These are phyloP conservation scores for Penicillium tannophilum DNA, from an alignment of 495 filamentous ascomycete species.

Conservation along the genomic window DNA sequence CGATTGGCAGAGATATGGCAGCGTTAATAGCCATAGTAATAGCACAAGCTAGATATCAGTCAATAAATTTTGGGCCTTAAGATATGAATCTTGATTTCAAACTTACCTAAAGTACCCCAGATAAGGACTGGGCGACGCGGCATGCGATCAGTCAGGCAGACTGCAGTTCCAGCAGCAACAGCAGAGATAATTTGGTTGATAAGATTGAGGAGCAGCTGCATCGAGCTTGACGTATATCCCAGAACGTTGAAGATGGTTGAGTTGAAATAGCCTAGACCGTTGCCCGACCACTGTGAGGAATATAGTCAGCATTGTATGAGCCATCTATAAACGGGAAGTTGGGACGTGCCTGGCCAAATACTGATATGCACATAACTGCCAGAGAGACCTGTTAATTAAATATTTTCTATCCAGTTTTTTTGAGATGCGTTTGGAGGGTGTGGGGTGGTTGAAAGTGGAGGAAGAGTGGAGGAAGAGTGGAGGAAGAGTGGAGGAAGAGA, in stretches of 20 bases:
- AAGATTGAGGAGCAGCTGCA: slow-evolving; percentile 62
- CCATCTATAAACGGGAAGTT: too few relatives aligned
- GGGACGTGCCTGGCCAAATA: too few relatives aligned
- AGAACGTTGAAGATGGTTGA: slow-evolving; percentile 40
- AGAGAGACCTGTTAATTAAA: too few relatives aligned
- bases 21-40: slow-evolving; percentile 48
- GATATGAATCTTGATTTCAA: background rate
- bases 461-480: too few relatives aligned
- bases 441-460: too few relatives aligned
- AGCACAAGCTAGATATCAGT: slow-evolving; percentile 39
- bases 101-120: slow-evolving; percentile 57
- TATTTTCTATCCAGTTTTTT: too few relatives aligned
- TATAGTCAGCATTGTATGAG: too few relatives aligned
- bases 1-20: slow-evolving; percentile 44
- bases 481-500: too few relatives aligned
- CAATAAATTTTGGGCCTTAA: background rate
- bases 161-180: slow-evolving; percentile 65
- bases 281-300: slow-evolving; percentile 43
- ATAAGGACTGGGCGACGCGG: slow-evolving; percentile 63
- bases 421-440: too few relatives aligned
- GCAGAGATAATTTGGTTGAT: slow-evolving; percentile 69
- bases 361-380: too few relatives aligned
- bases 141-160: slow-evolving; percentile 66
- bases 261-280: slow-evolving; percentile 53
- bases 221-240: slow-evolving; percentile 48